These are phyloP conservation scores for Xeromyces bisporus DNA, from an alignment of 495 filamentous ascomycete genomes.

Conservation along the genomic window DNA sequence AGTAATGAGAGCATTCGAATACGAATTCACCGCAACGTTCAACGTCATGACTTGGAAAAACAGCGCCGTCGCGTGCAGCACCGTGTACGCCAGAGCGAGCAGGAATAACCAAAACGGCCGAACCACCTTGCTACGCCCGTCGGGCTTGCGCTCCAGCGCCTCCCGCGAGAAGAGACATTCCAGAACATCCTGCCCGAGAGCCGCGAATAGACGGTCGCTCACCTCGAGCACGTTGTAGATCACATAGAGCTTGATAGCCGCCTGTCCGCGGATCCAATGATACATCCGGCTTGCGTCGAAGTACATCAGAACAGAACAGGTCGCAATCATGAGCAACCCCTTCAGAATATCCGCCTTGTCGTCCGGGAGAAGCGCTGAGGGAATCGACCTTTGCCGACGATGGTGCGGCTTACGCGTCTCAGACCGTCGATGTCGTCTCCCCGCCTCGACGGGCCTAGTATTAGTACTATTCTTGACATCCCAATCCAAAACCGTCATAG, in stretches of 20 bases:
- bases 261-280: constrained; percentile 89
- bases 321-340: constrained; percentile 67
- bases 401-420: constrained; percentile 35
- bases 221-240: constrained; percentile 95
- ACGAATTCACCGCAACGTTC: constrained; percentile 97
- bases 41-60: constrained; percentile 97
- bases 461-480: constrained; percentile 11
- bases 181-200: constrained; percentile 86
- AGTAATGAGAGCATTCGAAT: constrained; percentile 87
- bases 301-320: constrained; percentile 70
- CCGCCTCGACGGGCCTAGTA: constrained; percentile 8
- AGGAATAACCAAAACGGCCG: constrained; percentile 83
- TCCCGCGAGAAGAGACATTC: constrained; percentile 91
- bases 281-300: constrained; percentile 98
- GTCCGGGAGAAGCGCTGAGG: constrained; percentile 65
- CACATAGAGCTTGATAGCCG: constrained; percentile 94
- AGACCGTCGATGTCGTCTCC: constrained; percentile 16
- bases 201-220: constrained; percentile 71
- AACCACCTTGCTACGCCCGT: constrained; percentile 84
- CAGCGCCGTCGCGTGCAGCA: constrained; percentile 66
- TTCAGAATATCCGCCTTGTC: constrained; percentile 94
- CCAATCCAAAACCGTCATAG: constrained; percentile 1
- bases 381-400: constrained; percentile 62
- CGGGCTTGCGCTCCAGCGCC: constrained; percentile 68
- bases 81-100: constrained; percentile 72